Conservation (phyloP, 2,329 filamentous ascomycete species). For the Sporothrix pseudoabietina region DNA sequence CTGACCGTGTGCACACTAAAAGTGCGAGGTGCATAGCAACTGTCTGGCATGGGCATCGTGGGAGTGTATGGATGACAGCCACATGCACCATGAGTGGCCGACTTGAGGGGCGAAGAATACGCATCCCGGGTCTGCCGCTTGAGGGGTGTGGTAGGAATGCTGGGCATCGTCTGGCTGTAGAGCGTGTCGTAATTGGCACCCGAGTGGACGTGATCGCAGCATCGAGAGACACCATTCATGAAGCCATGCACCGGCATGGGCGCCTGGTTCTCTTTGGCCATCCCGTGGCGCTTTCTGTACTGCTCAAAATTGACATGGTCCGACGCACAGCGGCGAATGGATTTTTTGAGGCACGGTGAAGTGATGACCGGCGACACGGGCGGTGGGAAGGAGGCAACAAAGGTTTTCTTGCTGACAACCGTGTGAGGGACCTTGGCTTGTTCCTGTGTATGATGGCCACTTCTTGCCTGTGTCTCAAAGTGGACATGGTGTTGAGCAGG, state of each 20-base stretch:
- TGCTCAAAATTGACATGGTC: conserved; percentile 18
- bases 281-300: conserved; percentile 9
- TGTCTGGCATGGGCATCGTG: neutral
- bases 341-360: neutral
- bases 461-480: neutral
- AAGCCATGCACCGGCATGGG: neutral
- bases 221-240: neutral
- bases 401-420: neutral
- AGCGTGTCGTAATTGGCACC: neutral
- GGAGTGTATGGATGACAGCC: neutral
- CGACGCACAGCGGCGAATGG: conserved; percentile 7
- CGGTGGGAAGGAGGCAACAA: neutral
- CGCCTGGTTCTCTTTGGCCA: neutral
- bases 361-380: neutral
- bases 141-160: neutral
- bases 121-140: neutral
- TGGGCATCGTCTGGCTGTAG: neutral
- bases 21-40: conserved; percentile 19
- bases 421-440: no score
- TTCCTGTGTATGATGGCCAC: neutral
- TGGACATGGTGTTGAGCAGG: neutral
- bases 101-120: neutral
- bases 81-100: neutral
- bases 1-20: conserved; percentile 33
- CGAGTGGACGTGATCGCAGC: neutral